Evolutionary conservation across 2,329 filamentous ascomycete genomes (phyloP).

Genomic region (Cytospora paraplurivora): DNA sequence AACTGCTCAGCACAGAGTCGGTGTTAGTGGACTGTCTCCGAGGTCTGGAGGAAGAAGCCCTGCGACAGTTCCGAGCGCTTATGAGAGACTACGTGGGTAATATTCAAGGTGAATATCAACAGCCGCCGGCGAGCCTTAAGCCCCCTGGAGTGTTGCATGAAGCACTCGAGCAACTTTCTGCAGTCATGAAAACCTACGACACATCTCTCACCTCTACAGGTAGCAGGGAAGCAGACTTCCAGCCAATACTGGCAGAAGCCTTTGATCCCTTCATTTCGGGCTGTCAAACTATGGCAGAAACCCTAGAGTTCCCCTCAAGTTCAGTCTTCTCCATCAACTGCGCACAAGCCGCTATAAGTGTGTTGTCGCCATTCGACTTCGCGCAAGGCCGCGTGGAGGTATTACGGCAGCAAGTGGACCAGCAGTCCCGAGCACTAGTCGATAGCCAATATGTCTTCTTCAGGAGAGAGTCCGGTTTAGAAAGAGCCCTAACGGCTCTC

Average conservation of each 20-base stretch:
- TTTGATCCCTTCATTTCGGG: slow-evolving; percentile 83
- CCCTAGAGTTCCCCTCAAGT: slow-evolving; percentile 59
- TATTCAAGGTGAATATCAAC: slow-evolving; percentile 71
- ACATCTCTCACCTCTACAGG: slow-evolving; percentile 68
- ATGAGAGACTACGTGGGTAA: slow-evolving; percentile 79
- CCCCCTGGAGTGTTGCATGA: slow-evolving; percentile 81
- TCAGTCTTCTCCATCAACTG: slow-evolving; percentile 77
- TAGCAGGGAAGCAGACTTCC: slow-evolving; percentile 68
- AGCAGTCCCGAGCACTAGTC: slow-evolving; percentile 59
- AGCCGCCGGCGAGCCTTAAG: slow-evolving; percentile 70
- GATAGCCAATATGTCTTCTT: slow-evolving; percentile 74
- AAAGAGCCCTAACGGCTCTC: slow-evolving; percentile 62
- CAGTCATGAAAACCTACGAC: slow-evolving; percentile 85
- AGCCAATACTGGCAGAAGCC: slow-evolving; percentile 73
- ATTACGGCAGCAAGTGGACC: slow-evolving; percentile 58
- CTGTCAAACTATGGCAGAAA: slow-evolving; percentile 69
- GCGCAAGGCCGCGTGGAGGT: slow-evolving; percentile 56
- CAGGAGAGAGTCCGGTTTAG: slow-evolving; percentile 72
- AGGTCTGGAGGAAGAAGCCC: slow-evolving; percentile 72
- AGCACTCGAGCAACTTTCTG: slow-evolving; percentile 73
- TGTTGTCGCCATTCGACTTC: slow-evolving; percentile 65
- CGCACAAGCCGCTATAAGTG: slow-evolving; percentile 57
- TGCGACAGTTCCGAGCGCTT: slow-evolving; percentile 79
- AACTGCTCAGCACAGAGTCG: slow-evolving; percentile 71
- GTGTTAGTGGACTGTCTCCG: slow-evolving; percentile 69